Evolutionary conservation across 768 basidiomycete genomes (phyloP), one percentile per base, ranked within the genome.

Genomic region (Termitomyces sp.): DNA sequence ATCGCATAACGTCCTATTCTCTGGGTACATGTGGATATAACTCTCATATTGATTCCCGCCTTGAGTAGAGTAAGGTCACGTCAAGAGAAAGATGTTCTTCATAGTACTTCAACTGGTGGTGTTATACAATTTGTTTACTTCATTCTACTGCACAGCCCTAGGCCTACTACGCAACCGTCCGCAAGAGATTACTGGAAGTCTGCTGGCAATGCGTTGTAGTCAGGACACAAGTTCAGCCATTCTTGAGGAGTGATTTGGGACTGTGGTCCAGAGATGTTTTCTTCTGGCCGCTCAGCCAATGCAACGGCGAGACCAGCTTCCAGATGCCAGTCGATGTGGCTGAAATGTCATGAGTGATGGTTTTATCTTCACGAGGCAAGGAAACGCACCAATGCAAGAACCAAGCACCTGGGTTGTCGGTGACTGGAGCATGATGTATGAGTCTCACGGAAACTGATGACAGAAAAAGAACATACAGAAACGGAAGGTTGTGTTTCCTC

Each of bases 351-450:
- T 35, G 27, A 48, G 36, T 33, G 25, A 31, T 38, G 15, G 1
- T 2, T 22, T 20, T 43, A 25, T 13, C 9, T 20, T 35, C 6
- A 36, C 3, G 31, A 44, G n/a, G 7, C 11, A 35, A 27, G 7
- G 11, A 13, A 22, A 25, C 56, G 12, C 41, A 74, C 73, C 72
- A 73, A 51, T 77, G 77, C 46, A 78, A 67, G 68, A 79, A 74
- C 79, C 82, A 84, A 6, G 80, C 78, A 22, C 86, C 86, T 0
- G 86, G 73, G 68, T 87, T 88, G 56, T 83, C 80, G 35, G 62
- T 66, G 61, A 64, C 59, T 59, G 29, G 6, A 33, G 39, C 15
- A 41, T 20, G 32, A 41, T 27, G 11, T 23, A 18, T 42, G 31
- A 36, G 44, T 46, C 5, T 12, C 15, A 25, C 13, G 2, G 7